Evolutionary conservation across 2,329 filamentous ascomycete species (phyloP).

Genomic region (Colletotrichum caudatum): DNA sequence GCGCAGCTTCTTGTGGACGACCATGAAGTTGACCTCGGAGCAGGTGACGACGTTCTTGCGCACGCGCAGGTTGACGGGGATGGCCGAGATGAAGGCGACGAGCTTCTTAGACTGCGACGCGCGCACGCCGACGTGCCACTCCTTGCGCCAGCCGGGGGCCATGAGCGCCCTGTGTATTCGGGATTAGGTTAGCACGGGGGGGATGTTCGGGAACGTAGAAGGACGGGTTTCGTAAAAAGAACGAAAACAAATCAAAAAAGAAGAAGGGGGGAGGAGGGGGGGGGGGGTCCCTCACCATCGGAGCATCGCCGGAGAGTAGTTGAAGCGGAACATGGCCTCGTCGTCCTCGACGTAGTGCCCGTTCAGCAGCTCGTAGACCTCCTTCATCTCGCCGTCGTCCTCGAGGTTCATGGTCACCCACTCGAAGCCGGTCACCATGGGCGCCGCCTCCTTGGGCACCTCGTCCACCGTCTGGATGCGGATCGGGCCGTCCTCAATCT

Average conservation of each 20-base stretch:
- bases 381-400: slow-evolving; percentile 81
- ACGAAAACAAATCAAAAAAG: neutral
- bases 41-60: slow-evolving; percentile 80
- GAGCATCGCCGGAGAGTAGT: slow-evolving; percentile 89
- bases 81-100: slow-evolving; percentile 95
- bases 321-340: slow-evolving; percentile 97
- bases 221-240: neutral
- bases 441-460: slow-evolving; percentile 80
- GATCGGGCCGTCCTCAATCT: slow-evolving; percentile 84
- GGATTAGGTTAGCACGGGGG: slow-evolving; percentile 17
- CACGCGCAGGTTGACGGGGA: slow-evolving; percentile 86
- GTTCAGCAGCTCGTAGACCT: slow-evolving; percentile 91
- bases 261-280: neutral
- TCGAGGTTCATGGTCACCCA: slow-evolving; percentile 93
- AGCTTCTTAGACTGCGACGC: slow-evolving; percentile 86
- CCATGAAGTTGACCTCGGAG: slow-evolving; percentile 98
- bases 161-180: slow-evolving; percentile 79
- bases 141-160: slow-evolving; percentile 91
- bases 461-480: slow-evolving; percentile 82
- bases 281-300: slow-evolving; percentile 74
- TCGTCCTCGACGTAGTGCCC: slow-evolving; percentile 98
- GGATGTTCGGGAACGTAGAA: neutral
- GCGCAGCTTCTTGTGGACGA: slow-evolving; percentile 97
- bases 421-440: slow-evolving; percentile 86
- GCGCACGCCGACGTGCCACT: slow-evolving; percentile 96